These are phyloP conservation scores for Barnettozyma salicaria DNA, from an alignment of 805 yeast genomes.

Conservation along the genomic window DNA sequence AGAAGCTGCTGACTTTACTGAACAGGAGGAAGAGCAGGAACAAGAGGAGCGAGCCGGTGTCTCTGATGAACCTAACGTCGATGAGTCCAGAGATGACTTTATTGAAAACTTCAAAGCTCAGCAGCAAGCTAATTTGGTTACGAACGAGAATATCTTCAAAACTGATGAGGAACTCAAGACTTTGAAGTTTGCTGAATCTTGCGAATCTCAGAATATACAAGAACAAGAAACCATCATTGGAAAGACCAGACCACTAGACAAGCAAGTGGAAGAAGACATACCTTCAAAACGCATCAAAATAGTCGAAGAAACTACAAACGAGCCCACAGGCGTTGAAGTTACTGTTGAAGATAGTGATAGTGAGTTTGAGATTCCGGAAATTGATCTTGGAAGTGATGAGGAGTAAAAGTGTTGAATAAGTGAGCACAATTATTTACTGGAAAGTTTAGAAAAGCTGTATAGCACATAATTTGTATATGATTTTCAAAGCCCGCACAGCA, in stretches of 20 bases:
- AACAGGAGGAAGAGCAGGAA: slow-evolving; percentile 21
- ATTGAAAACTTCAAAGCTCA: slow-evolving; percentile 16
- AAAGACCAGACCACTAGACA: slow-evolving; percentile 21
- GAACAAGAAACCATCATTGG: slow-evolving; percentile 5
- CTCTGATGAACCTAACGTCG: slow-evolving; percentile 7
- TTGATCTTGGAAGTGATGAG: slow-evolving; percentile 37
- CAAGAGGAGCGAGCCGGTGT: slow-evolving; percentile 12
- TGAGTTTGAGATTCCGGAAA: slow-evolving; percentile 48
- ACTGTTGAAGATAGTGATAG: slow-evolving; percentile 28
- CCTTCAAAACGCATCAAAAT: slow-evolving; percentile 25
- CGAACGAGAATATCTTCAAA: slow-evolving; percentile 17
- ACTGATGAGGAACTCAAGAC: slow-evolving; percentile 22
- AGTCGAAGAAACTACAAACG: slow-evolving; percentile 4
- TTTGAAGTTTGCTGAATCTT: slow-evolving; percentile 17
- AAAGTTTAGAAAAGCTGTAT: too few relatives aligned
- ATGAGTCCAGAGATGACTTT: slow-evolving; percentile 12
- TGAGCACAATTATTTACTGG: too few relatives aligned
- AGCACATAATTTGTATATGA: too few relatives aligned
- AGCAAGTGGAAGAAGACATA: slow-evolving; percentile 18
- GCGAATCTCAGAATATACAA: slow-evolving; percentile 1
- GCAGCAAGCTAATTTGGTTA: slow-evolving; percentile 2
- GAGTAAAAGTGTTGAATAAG: slow-evolving; percentile 28
- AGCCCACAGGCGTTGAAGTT: slow-evolving; percentile 10
- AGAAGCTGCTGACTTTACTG: slow-evolving; percentile 28
- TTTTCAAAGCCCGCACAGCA: background rate